Evolutionary conservation across 805 yeast species (phyloP).

Genomic region (Maudiozyma barnettii): DNA sequence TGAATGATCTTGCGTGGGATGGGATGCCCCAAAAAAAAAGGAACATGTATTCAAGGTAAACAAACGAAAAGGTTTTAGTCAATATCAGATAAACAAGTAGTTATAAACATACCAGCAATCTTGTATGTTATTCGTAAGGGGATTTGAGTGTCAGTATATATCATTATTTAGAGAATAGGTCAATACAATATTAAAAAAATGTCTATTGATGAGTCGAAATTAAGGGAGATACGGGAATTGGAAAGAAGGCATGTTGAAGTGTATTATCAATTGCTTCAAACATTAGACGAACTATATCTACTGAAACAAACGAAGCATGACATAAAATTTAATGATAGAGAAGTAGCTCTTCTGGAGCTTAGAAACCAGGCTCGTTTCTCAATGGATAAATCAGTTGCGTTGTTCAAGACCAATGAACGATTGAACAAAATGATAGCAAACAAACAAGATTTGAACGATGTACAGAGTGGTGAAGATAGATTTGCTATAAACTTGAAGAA

Average conservation of each 20-base stretch:
- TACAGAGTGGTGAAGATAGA: slow-evolving; percentile 8
- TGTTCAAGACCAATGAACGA: slow-evolving; percentile 13
- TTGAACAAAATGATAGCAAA: slow-evolving; percentile 1
- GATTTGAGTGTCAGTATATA: neutral
- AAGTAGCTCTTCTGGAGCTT: slow-evolving; percentile 8
- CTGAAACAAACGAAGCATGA: slow-evolving; percentile 8
- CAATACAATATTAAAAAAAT: neutral
- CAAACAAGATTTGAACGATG: neutral
- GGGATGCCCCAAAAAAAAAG: no score
- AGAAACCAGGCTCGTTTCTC: slow-evolving; percentile 17
- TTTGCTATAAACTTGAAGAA: slow-evolving; percentile 10
- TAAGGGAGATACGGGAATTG: slow-evolving; percentile 12
- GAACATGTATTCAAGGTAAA: no score
- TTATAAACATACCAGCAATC: neutral
- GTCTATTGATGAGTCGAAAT: slow-evolving; percentile 2
- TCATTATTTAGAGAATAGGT: neutral
- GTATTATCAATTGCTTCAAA: slow-evolving; percentile 26
- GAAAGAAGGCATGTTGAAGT: slow-evolving; percentile 27
- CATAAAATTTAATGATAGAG: neutral
- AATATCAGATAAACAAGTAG: no score
- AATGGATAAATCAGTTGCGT: slow-evolving; percentile 17
- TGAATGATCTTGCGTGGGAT: no score
- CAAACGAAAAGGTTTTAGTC: no score
- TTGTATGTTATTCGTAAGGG: no score
- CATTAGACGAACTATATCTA: slow-evolving; percentile 29